phyloP scores from a whole-genome alignment of 441 rosid genomes.

The Breynia disticha region DNA sequence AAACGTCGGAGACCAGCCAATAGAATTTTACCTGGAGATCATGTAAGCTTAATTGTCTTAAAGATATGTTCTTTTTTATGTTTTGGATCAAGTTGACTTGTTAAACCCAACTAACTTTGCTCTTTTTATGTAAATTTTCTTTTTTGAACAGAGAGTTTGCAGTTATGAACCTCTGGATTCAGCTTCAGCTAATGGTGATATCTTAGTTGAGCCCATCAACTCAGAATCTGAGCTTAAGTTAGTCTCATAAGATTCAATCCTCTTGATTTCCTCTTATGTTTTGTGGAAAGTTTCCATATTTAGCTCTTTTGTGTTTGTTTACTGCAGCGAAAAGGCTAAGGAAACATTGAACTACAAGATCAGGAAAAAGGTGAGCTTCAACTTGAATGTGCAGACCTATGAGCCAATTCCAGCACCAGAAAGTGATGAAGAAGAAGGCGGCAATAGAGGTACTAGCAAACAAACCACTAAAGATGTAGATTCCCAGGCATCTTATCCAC shows the following conservation, averaged over 20 bases:
- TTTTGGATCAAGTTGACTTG: not conserved
- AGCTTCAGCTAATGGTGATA: constrained; percentile 19
- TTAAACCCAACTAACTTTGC: not conserved
- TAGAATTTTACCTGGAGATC: constrained; percentile 37
- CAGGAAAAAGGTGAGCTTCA: constrained; percentile 74
- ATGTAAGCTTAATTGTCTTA: constrained; percentile 24
- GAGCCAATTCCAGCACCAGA: constrained; percentile 34
- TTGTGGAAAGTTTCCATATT: not conserved
- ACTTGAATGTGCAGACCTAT: constrained; percentile 52
- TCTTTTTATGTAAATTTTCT: not conserved
- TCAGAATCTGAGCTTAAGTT: constrained; percentile 36
- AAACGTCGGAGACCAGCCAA: constrained; percentile 43
- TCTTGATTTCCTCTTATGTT: not conserved
- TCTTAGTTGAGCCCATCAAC: constrained; percentile 15
- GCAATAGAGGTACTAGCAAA: constrained; percentile 11
- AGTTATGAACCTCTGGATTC: constrained; percentile 59
- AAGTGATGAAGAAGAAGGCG: constrained; percentile 17
- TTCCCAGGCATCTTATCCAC: constrained; percentile 41
- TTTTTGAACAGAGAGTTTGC: constrained; percentile 36
- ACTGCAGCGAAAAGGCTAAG: constrained; percentile 29
- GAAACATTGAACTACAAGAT: constrained; percentile 33
- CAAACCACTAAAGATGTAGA: constrained; percentile 14
- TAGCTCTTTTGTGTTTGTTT: not conserved
- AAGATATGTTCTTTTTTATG: not conserved
- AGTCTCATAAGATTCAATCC: not conserved